Evolutionary conservation across 2,329 filamentous ascomycete genomes (phyloP).

Genomic region (Paramyrothecium sp.): DNA sequence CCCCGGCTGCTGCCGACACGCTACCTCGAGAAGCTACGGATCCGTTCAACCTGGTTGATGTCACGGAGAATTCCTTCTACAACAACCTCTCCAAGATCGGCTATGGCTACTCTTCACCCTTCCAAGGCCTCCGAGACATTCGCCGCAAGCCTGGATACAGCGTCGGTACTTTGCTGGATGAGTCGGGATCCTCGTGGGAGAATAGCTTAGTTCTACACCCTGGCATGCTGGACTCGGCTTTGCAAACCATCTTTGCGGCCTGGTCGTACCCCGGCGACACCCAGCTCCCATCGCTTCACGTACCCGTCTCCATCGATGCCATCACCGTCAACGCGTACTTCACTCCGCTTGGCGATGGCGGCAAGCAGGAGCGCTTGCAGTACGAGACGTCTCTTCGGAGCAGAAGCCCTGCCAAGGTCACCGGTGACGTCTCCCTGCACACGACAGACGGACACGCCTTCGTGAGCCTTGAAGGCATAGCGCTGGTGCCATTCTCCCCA

Average conservation of each 20-base stretch:
- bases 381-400: not conserved
- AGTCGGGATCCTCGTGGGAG: not conserved
- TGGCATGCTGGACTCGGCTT: constrained; percentile 27
- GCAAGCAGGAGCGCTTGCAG: not conserved
- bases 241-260: constrained; percentile 32
- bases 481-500: not conserved
- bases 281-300: constrained; percentile 25
- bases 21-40: not conserved
- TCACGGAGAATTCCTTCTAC: constrained; percentile 17
- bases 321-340: constrained; percentile 9
- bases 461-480: constrained; percentile 3
- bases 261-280: constrained; percentile 30
- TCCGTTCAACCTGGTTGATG: constrained; percentile 5
- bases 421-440: not conserved
- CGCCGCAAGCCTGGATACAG: constrained; percentile 10
- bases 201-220: constrained; percentile 28
- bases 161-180: not conserved
- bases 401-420: not conserved
- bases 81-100: constrained; percentile 13
- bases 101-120: constrained; percentile 16
- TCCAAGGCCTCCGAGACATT: constrained; percentile 12
- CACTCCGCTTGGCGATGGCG: not conserved
- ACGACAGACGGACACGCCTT: constrained; percentile 1
- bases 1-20: constrained; percentile 5
- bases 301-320: constrained; percentile 24